A percentile compares a stretch with the other conserved stretches of the same genome.
Conservation (phyloP, 2,329 filamentous ascomycete genomes). For the Aspergillus bombycis region DNA sequence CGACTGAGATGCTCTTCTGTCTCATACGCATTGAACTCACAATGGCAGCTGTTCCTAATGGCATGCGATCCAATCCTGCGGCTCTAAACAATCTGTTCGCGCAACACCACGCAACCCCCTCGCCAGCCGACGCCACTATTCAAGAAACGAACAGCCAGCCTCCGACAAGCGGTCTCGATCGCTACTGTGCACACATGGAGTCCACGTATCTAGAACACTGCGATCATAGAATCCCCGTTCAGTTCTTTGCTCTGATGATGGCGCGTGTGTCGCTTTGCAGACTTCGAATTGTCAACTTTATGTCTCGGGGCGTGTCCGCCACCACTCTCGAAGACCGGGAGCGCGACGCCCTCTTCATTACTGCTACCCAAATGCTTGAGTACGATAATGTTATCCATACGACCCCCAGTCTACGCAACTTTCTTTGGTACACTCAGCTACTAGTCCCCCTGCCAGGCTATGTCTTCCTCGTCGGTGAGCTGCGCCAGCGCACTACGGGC, state of each 20-base stretch:
- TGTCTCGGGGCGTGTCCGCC: not conserved
- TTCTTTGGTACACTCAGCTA: not conserved
- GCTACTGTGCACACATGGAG: slow-evolving; percentile 53
- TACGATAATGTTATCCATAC: not conserved
- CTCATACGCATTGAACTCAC: slow-evolving; percentile 28
- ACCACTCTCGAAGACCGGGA: not conserved
- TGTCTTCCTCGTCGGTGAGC: not conserved
- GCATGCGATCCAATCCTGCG: slow-evolving; percentile 9
- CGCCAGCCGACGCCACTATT: not conserved
- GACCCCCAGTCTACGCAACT: not conserved
- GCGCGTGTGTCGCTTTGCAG: slow-evolving; percentile 58
- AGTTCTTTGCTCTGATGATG: slow-evolving; percentile 63
- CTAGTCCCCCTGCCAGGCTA: not conserved
- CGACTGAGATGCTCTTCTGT: slow-evolving; percentile 48
- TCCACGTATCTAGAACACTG: slow-evolving; percentile 60
- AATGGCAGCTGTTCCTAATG: slow-evolving; percentile 9
- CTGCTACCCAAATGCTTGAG: not conserved
- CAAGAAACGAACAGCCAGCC: not conserved
- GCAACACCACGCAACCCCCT: not conserved
- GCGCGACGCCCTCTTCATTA: not conserved
- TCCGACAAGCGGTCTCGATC: slow-evolving; percentile 46
- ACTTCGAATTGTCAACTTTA: not conserved
- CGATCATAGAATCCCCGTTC: slow-evolving; percentile 61
- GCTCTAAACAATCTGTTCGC: slow-evolving; percentile 21
- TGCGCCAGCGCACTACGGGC: not conserved